Evolutionary conservation across 1,284 basidiomycete species (phyloP).

Genomic region (Taiwanofungus camphoratus): DNA sequence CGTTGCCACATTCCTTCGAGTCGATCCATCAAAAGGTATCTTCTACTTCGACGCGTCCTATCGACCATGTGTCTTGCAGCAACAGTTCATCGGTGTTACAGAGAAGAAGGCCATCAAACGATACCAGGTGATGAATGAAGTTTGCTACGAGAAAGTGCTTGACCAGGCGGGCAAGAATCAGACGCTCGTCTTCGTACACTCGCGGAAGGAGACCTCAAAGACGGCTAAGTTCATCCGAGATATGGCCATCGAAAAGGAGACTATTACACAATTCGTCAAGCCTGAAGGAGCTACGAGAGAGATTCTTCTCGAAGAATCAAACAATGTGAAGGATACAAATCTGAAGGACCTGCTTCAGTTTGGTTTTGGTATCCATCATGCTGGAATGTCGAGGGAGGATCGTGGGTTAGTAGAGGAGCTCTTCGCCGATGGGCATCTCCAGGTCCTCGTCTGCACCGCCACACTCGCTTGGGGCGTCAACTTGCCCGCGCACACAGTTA

Average conservation of each 20-base stretch:
- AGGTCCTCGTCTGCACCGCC: constrained; percentile 95
- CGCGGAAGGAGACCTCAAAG: constrained; percentile 97
- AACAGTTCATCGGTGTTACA: constrained; percentile 96
- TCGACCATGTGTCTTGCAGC: constrained; percentile 92
- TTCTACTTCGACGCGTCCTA: constrained; percentile 97
- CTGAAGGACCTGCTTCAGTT: constrained; percentile 91
- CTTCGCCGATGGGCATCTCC: constrained; percentile 89
- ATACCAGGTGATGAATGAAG: constrained; percentile 97
- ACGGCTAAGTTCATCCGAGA: constrained; percentile 95
- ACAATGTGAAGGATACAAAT: constrained; percentile 81
- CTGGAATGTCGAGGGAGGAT: constrained; percentile 97
- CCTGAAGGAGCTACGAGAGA: constrained; percentile 87
- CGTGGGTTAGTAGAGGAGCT: constrained; percentile 92
- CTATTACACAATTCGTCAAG: constrained; percentile 91
- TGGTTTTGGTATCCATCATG: constrained; percentile 97
- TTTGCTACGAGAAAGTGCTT: constrained; percentile 97
- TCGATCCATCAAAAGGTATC: constrained; percentile 87
- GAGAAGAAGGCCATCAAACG: constrained; percentile 99
- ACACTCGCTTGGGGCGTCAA: constrained; percentile 99
- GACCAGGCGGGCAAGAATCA: constrained; percentile 91
- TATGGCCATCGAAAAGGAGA: constrained; percentile 94
- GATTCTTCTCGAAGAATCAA: constrained; percentile 81
- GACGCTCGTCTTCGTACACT: constrained; percentile 95
- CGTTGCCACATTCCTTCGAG: constrained; percentile 97
- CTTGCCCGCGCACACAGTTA: constrained; percentile 94